A percentile compares a stretch with the other conserved stretches of the same genome.
These are phyloP conservation scores for Venturia pyrina DNA, from an alignment of 2,329 filamentous ascomycete species.

Conservation along the genomic window DNA sequence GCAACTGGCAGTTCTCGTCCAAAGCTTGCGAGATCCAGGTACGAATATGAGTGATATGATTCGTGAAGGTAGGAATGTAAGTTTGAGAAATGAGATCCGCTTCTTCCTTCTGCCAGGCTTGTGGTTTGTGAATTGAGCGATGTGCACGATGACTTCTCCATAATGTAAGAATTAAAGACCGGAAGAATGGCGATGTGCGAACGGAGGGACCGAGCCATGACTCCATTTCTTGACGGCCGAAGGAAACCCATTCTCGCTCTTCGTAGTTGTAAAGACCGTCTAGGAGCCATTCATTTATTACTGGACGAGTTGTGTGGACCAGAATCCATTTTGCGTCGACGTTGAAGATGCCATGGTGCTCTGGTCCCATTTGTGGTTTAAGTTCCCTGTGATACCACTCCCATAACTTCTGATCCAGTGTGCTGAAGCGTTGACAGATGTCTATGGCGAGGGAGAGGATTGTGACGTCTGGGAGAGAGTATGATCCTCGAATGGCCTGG, in stretches of 20 bases:
- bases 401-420: not conserved
- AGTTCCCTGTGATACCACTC: constrained; percentile 3
- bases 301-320: constrained; percentile 1
- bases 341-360: not conserved
- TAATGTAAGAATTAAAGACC: not conserved
- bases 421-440: not conserved
- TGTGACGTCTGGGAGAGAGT: not conserved
- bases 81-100: not conserved
- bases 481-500: not conserved
- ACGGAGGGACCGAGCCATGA: not conserved
- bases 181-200: not conserved
- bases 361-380: not conserved
- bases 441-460: constrained; percentile 1
- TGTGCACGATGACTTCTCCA: not conserved
- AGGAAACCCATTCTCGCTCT: not conserved
- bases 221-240: constrained; percentile 2
- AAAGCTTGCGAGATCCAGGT: constrained; percentile 2
- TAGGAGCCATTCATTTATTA: not conserved
- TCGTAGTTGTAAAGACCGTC: constrained; percentile 1
- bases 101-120: not conserved
- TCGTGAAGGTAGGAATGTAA: not conserved
- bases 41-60: not conserved
- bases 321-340: constrained; percentile 1
- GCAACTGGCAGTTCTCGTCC: not conserved
- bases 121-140: not conserved